These are phyloP conservation scores for Wickerhamomyces silvicola DNA, from an alignment of 805 yeast genomes.

Conservation along the genomic window DNA sequence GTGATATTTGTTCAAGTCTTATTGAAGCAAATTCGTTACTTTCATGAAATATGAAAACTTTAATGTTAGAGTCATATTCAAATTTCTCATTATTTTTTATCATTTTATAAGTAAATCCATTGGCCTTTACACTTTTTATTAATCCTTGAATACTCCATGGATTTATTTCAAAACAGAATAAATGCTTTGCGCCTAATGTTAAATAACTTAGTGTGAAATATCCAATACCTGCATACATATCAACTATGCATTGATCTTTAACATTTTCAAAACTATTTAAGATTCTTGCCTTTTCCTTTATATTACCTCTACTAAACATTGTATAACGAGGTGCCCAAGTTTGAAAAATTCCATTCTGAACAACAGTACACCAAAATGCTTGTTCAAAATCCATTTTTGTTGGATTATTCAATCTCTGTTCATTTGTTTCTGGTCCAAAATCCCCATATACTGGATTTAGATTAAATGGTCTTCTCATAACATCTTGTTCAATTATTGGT, in stretches of 20 bases:
- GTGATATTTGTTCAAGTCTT: conserved; percentile 29
- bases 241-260: conserved; percentile 43
- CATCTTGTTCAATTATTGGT: conserved; percentile 53
- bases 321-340: conserved; percentile 82
- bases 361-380: conserved; percentile 66
- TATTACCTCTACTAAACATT: conserved; percentile 85
- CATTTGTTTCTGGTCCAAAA: conserved; percentile 44
- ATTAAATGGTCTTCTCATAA: conserved; percentile 59
- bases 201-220: conserved; percentile 72
- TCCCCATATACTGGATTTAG: conserved; percentile 57
- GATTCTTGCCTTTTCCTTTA: conserved; percentile 71
- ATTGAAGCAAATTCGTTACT: conserved; percentile 46
- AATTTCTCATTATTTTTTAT: conserved; percentile 29
- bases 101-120: conserved; percentile 33
- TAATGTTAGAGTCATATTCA: conserved; percentile 15
- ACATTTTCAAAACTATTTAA: conserved; percentile 36
- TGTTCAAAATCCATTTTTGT: conserved; percentile 33
- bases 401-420: conserved; percentile 29
- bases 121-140: conserved; percentile 43
- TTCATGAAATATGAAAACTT: conserved; percentile 48
- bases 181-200: conserved; percentile 39
- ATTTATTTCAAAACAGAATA: conserved; percentile 78
- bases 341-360: conserved; percentile 72
- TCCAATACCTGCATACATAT: conserved; percentile 81
- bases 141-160: conserved; percentile 81